A percentile compares a stretch with the other conserved stretches of the same genome.
Evolutionary conservation across 2,329 filamentous ascomycete species (phyloP).

Genomic region (Fusarium coicis): DNA sequence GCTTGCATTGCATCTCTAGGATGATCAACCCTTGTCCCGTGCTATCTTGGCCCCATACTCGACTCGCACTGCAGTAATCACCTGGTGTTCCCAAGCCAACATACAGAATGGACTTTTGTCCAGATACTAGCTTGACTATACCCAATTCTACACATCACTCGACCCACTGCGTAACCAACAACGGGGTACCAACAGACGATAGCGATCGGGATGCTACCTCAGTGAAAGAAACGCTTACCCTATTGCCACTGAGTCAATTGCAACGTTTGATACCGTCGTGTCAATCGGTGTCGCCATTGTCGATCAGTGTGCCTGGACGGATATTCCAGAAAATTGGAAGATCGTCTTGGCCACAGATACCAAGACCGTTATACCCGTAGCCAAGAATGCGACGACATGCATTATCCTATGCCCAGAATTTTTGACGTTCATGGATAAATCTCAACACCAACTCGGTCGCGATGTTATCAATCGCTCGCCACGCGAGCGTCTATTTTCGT

Average conservation of each 20-base stretch:
- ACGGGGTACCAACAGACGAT: background rate
- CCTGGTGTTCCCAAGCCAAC: background rate
- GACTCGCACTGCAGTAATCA: background rate
- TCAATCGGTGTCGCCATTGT: background rate
- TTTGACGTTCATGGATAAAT: background rate
- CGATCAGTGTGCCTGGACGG: background rate
- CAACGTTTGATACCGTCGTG: background rate
- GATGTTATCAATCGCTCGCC: conserved; percentile 11
- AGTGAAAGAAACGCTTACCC: background rate
- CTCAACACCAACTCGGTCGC: background rate
- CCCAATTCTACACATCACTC: conserved; percentile 1
- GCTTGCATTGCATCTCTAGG: background rate
- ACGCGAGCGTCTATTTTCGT: background rate
- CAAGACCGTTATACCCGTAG: background rate
- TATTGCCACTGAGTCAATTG: background rate
- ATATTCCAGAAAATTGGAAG: background rate
- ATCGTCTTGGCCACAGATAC: background rate
- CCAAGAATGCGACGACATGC: conserved; percentile 3
- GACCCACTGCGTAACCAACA: background rate
- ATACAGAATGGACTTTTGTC: conserved; percentile 27
- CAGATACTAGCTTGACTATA: background rate
- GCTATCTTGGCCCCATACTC: background rate
- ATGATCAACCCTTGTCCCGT: background rate
- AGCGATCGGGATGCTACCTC: background rate
- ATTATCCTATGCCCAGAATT: background rate